Base-by-base conservation (phyloP, 2,329 filamentous ascomycete species). In the Saccharata proteae region DNA sequence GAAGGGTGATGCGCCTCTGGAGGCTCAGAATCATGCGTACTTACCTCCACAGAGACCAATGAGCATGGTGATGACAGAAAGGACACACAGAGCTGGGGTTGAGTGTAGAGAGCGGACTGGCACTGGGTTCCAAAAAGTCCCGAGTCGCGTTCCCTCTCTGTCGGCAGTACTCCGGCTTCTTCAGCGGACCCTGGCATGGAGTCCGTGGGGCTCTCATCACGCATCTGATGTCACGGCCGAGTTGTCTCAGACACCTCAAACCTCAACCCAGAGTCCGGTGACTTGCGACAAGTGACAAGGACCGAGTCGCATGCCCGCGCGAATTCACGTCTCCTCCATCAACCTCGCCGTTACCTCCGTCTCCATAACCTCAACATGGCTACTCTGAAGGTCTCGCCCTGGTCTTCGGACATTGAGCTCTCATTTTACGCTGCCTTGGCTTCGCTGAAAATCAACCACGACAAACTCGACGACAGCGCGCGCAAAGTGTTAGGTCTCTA, bases 401-500 rank as follows among this genome's bases (percentile, higher is more conserved):
- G 93, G 65, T 74, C 78, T 23, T 93, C 88, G 29, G 84, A 94
- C 59, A 85, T 96, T 50, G 90, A 98, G 54, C 69, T 96, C 25
- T 83, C 85, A 26, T 98, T 98, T 59, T 98, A 94, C 54, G 80
- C 82, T 26, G 78, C 84, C 4, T 72, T 98, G n/a, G 90, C 92
- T 37, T 75, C 79, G 5, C 80, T 80, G 43, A 98, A 98, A 61
- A 84, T 98, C 52, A 85, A 96, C 55, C 79, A 93, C 69, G 90
- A 94, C 62, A 93, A 86, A 60, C 81, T 98, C 30, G 82, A 94
- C 61, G 88, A 93, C 56, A 93, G 86, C 7, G 81, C 85, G 15
- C 80, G 88, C 26, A 77, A 79, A 38, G 70, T 96, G 3, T 67
- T 93, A 17, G 90, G 90, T 4, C 61, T 93, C 25, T 98, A 98